A percentile compares a stretch with the other conserved stretches of the same genome.
Evolutionary conservation across 306 rosid species (phyloP).

Genomic region (Citrullus amarus): DNA sequence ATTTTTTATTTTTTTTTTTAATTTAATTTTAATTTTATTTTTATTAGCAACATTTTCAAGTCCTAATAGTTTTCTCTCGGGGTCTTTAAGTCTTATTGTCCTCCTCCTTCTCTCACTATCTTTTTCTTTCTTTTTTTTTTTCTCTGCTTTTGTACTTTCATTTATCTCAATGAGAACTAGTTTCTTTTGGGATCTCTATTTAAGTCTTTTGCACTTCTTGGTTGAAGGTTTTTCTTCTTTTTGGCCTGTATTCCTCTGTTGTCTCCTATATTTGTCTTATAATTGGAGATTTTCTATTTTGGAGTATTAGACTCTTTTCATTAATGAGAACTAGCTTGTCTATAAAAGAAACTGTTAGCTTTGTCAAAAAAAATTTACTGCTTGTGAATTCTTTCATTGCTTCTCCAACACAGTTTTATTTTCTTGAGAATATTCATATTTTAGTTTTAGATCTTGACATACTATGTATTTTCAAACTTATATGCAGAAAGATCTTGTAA

Average conservation of each 20-base stretch:
- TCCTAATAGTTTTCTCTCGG: neutral
- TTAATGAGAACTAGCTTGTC: neutral
- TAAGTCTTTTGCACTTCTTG: no score
- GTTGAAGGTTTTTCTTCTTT: no score
- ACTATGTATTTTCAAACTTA: slow-evolving; percentile 9
- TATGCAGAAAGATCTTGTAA: slow-evolving; percentile 86
- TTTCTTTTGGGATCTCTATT: no score
- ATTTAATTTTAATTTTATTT: neutral
- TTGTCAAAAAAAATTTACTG: neutral
- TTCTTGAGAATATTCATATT: neutral
- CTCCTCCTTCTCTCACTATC: neutral
- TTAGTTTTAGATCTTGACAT: neutral
- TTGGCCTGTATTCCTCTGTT: no score
- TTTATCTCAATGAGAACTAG: neutral
- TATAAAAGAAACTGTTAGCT: neutral
- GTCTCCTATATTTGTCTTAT: no score
- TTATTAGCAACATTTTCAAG: neutral
- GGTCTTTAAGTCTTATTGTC: neutral
- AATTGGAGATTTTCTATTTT: no score
- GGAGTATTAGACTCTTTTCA: no score
- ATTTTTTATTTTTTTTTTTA: neutral
- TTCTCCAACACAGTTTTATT: neutral
- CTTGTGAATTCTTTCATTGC: neutral
- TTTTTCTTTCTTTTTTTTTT: neutral
- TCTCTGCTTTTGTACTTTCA: neutral